These are phyloP conservation scores for Pleurotus giganteus DNA, from an alignment of 768 basidiomycete species.

Conservation along the genomic window DNA sequence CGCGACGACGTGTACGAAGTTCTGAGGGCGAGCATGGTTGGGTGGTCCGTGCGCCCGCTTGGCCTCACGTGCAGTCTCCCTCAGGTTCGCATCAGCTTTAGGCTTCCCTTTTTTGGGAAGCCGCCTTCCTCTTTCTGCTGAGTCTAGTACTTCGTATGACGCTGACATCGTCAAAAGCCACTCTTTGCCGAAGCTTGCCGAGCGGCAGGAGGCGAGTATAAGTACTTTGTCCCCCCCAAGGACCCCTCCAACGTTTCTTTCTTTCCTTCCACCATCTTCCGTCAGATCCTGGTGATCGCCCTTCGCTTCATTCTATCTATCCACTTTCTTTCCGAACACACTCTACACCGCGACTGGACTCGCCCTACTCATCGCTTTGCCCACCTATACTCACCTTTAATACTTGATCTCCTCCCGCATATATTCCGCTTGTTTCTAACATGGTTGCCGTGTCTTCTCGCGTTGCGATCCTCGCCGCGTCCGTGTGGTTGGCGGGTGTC, in stretches of 20 bases:
- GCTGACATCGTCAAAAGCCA: not conserved
- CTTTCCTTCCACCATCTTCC: constrained; percentile 33
- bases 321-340: constrained; percentile 17
- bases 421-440: constrained; percentile 16
- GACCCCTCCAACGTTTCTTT: constrained; percentile 24
- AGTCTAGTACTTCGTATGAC: not conserved
- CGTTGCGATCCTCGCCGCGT: constrained; percentile 43
- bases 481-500: constrained; percentile 43
- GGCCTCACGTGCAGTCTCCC: not conserved
- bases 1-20: not conserved
- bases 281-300: constrained; percentile 57
- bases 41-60: not conserved
- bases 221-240: constrained; percentile 16
- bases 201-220: constrained; percentile 19
- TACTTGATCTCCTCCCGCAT: constrained; percentile 11
- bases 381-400: constrained; percentile 17
- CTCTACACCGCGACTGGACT: constrained; percentile 23
- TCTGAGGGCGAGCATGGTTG: not conserved
- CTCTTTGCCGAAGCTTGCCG: not conserved
- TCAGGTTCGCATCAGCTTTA: not conserved
- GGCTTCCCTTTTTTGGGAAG: not conserved
- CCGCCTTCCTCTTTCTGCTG: not conserved
- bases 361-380: constrained; percentile 14
- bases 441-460: constrained; percentile 53
- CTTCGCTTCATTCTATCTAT: constrained; percentile 13